Evolutionary conservation across 495 filamentous ascomycete genomes (phyloP), one percentile per base, ranked within the genome.

Genomic region (Coniosporium apollinis): DNA sequence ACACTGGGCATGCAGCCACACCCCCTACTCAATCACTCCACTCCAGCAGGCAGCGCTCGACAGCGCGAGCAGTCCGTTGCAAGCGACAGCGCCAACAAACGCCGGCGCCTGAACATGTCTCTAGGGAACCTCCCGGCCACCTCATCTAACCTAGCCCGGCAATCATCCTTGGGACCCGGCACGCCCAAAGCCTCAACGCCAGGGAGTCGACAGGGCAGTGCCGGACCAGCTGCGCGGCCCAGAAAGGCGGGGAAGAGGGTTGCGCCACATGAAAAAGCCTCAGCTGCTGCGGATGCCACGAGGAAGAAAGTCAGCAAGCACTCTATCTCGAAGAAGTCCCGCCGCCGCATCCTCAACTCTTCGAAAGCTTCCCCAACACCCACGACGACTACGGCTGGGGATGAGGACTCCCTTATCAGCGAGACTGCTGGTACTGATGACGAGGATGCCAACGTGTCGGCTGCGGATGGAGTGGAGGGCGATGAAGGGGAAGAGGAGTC

Each of bases 401-500:
- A 55, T 28, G 52, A 55, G 32, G 47, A 48, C 24, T 49, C 47
- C 29, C 29, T 39, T 11, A 19, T n/a, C 19, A 17, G 28, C 17
- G 13, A 30, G 16, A n/a, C 14, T 3, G 30, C 8, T 32, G 18
- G 8, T 9, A 16, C 30, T n/a, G 30, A 32, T 19, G 30, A 19
- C 30, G 9, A 8, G 30, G 8, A 32, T 32, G 9, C 9, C 13
- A 8, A 26, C 24, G 13, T 9, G 24, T 26, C 65, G 7, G 47
- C 41, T 8, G 45, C 36, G 17, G 74, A 79, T 37, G 62, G 74
- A 22, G 77, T 70, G 22, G 72, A 73, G 13, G 81, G 79, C 8
- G 68, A 76, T 1, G 81, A 80, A 21, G 82, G 85, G 30, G 87
- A 91, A 28, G 83, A 87, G 21, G 83, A 76, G 30, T 77, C 80